Evolutionary conservation across 805 yeast genomes (phyloP).

Genomic region (Gaillardinia entomophila): DNA sequence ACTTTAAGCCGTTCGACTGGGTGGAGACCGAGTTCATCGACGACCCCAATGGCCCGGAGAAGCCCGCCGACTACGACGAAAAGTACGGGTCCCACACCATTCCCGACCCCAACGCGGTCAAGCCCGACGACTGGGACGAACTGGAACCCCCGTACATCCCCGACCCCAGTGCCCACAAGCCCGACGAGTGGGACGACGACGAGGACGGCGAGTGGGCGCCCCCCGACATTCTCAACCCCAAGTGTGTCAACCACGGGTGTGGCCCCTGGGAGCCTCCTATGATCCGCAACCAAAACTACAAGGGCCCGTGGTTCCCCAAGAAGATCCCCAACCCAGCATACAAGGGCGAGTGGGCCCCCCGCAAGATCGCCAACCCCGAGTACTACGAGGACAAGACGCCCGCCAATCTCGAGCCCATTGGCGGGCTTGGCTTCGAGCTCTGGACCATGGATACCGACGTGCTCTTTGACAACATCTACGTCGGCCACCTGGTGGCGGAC

Average conservation of each 20-base stretch:
- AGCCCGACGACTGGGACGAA: constrained; percentile 82
- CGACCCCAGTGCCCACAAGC: constrained; percentile 64
- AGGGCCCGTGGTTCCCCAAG: constrained; percentile 77
- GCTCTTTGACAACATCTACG: constrained; percentile 74
- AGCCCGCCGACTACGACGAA: constrained; percentile 87
- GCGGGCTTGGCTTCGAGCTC: constrained; percentile 81
- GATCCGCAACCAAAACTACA: constrained; percentile 62
- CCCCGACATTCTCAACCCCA: constrained; percentile 68
- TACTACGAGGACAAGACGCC: constrained; percentile 57
- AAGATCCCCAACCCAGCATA: constrained; percentile 66
- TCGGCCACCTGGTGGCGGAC: constrained; percentile 79
- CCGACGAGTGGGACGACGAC: constrained; percentile 83
- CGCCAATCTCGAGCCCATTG: constrained; percentile 53
- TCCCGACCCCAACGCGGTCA: constrained; percentile 58
- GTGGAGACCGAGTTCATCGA: constrained; percentile 61
- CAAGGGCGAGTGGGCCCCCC: constrained; percentile 75
- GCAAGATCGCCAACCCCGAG: constrained; percentile 61
- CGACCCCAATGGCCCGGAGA: constrained; percentile 57
- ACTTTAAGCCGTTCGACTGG: constrained; percentile 75
- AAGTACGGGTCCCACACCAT: constrained; percentile 52
- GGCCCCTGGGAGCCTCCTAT: constrained; percentile 73
- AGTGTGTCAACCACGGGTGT: constrained; percentile 67
- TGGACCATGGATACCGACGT: constrained; percentile 81
- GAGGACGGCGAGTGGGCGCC: constrained; percentile 85
- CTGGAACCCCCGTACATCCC: constrained; percentile 48